Evolutionary conservation across 257 asterid species (phyloP).

Genomic region (Lycium ferocissimum): DNA sequence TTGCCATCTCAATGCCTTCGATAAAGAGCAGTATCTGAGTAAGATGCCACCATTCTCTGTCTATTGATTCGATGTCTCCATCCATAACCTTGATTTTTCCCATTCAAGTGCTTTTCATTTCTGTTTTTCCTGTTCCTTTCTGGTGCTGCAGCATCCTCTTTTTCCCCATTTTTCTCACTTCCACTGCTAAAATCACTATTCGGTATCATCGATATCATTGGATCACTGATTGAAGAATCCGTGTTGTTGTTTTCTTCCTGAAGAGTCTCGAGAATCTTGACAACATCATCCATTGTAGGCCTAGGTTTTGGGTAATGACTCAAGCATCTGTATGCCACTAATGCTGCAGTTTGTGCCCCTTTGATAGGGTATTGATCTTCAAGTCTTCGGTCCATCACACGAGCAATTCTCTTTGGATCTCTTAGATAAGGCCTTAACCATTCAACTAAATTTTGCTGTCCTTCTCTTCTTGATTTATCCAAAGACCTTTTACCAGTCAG

Average conservation of each 20-base stretch:
- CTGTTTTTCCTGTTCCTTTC: background rate
- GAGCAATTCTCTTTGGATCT: constrained; percentile 31
- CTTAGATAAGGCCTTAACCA: constrained; percentile 30
- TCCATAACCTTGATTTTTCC: constrained; percentile 23
- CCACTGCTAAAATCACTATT: constrained; percentile 25
- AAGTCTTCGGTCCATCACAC: constrained; percentile 30
- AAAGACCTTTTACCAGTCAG: constrained; percentile 31
- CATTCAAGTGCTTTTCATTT: constrained; percentile 7
- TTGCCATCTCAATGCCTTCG: constrained; percentile 18
- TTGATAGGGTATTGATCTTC: constrained; percentile 27
- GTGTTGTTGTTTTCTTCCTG: constrained; percentile 23
- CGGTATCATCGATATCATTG: background rate
- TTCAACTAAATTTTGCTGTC: constrained; percentile 24
- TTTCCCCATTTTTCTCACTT: constrained; percentile 28
- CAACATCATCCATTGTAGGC: constrained; percentile 33
- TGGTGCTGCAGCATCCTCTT: constrained; percentile 24
- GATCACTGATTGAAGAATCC: background rate
- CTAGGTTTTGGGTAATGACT: constrained; percentile 30
- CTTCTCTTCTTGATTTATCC: constrained; percentile 26
- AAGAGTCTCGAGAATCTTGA: constrained; percentile 28
- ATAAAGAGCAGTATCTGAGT: constrained; percentile 32
- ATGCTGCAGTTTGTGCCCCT: constrained; percentile 32
- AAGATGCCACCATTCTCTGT: constrained; percentile 30
- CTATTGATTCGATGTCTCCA: constrained; percentile 26
- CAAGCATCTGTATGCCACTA: constrained; percentile 31